Percentiles rank a stretch among this genome's conserved stretches.
These are phyloP conservation scores for Gyromitra esculenta DNA, from an alignment of 2,329 filamentous ascomycete species.

Conservation along the genomic window DNA sequence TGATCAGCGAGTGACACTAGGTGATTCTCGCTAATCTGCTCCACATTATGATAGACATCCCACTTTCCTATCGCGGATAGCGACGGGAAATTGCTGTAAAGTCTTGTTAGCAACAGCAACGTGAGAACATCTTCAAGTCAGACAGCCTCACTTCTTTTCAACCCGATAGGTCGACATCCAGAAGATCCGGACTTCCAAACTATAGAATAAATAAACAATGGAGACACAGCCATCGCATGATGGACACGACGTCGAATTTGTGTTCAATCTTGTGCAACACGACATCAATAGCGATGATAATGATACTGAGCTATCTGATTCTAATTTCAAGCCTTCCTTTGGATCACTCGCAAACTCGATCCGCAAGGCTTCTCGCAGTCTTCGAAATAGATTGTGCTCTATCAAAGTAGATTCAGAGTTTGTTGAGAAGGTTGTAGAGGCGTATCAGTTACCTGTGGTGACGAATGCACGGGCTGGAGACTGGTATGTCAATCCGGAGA, in stretches of 20 bases:
- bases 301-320: constrained; percentile 1
- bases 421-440: constrained; percentile 69
- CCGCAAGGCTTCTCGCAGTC: constrained; percentile 75
- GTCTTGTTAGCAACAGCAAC: constrained; percentile 3
- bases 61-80: constrained; percentile 24
- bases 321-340: constrained; percentile 31
- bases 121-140: not conserved
- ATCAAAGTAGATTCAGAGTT: constrained; percentile 81
- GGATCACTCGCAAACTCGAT: constrained; percentile 52
- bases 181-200: not conserved
- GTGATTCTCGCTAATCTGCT: constrained; percentile 42
- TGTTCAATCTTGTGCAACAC: constrained; percentile 22
- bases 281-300: not conserved
- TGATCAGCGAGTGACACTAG: constrained; percentile 15
- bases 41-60: constrained; percentile 14
- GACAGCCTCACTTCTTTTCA: not conserved
- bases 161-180: not conserved
- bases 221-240: constrained; percentile 12
- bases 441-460: constrained; percentile 74
- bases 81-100: not conserved
- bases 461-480: constrained; percentile 96
- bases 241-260: constrained; percentile 8
- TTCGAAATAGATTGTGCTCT: constrained; percentile 82
- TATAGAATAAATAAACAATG: constrained; percentile 6
- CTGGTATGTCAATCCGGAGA: constrained; percentile 81